These are phyloP conservation scores for Pseudocercospora vitis DNA, from an alignment of 2,329 filamentous ascomycete genomes.

Conservation along the genomic window DNA sequence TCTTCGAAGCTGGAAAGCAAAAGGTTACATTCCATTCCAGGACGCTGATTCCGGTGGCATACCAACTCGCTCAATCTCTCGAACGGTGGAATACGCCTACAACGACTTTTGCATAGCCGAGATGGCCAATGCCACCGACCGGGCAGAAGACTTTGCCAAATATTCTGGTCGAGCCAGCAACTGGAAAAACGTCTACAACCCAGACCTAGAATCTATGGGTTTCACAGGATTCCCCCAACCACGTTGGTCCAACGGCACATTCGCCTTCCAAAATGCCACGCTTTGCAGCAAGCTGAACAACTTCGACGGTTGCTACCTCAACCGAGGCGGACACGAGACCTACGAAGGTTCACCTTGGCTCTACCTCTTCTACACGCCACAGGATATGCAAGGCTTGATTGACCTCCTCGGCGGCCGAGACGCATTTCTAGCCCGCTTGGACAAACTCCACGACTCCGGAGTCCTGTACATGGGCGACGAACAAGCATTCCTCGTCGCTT, in stretches of 20 bases:
- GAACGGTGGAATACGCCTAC: slow-evolving; percentile 55
- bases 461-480: slow-evolving; percentile 29
- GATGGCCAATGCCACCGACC: slow-evolving; percentile 59
- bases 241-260: slow-evolving; percentile 22
- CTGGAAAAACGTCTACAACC: slow-evolving; percentile 52
- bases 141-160: slow-evolving; percentile 53
- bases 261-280: slow-evolving; percentile 26
- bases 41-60: slow-evolving; percentile 60
- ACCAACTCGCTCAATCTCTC: slow-evolving; percentile 48
- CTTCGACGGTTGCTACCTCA: slow-evolving; percentile 41
- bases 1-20: slow-evolving; percentile 43
- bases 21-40: slow-evolving; percentile 42
- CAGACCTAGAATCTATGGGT: slow-evolving; percentile 24
- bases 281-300: slow-evolving; percentile 24
- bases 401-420: slow-evolving; percentile 22
- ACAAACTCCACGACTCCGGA: slow-evolving; percentile 60
- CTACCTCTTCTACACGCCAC: slow-evolving; percentile 27
- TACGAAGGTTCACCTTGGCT: slow-evolving; percentile 27
- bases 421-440: slow-evolving; percentile 42
- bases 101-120: slow-evolving; percentile 69
- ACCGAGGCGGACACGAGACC: slow-evolving; percentile 23
- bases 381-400: slow-evolving; percentile 26
- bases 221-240: slow-evolving; percentile 28
- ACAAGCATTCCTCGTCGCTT: slow-evolving; percentile 42
- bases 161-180: slow-evolving; percentile 61